Evolutionary conservation across 768 basidiomycete species (phyloP), one percentile per base, ranked within the genome.

Genomic region (Pisolithus sp.): DNA sequence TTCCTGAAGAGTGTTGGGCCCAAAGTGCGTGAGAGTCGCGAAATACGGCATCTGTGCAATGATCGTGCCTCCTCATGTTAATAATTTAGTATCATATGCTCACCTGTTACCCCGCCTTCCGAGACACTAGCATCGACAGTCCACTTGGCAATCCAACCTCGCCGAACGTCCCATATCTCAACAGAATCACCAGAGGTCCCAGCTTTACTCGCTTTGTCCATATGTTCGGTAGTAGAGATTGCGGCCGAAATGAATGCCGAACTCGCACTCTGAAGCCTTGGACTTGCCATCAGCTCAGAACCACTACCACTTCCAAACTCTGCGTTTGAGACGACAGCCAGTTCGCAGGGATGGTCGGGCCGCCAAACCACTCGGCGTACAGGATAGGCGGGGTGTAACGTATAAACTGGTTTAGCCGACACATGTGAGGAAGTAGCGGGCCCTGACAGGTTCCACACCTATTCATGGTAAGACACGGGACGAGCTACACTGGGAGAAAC

Each of bases 131-230:
- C 80, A 20, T 73, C 76, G 10, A 91, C 77, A 2, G 79, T 76
- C 86, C 90, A 93, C 68, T 93, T 93, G 5, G 86, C 84, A 46
- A 92, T 76, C 79, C 85, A 89, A 0, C 80, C 78, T 44, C 91
- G 73, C 49, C 90, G 74, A 2, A 88, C 86, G 63, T 93, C 90
- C 91, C 91, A 93, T 21, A 93, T 83, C 59, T 92, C 89, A 28
- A 90, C 74, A 0, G 81, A 71, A 59, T 89, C 85, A 3, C 82
- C 79, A 3, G 59, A 46, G 10, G 40, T 39, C 3, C 54, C 43
- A 17, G 43, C 1, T 24, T 54, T 66, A 4, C 58, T 56, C 2
- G 58, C 57, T 18, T 47, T 45, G 1, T 57, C 58, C 6, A 59
- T 62, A 7, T 47, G 46, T 9, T 65, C 65, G 5, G 42, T 41